Evolutionary conservation across 2,329 filamentous ascomycete genomes (phyloP).

Genomic region (Cercospora sesami): DNA sequence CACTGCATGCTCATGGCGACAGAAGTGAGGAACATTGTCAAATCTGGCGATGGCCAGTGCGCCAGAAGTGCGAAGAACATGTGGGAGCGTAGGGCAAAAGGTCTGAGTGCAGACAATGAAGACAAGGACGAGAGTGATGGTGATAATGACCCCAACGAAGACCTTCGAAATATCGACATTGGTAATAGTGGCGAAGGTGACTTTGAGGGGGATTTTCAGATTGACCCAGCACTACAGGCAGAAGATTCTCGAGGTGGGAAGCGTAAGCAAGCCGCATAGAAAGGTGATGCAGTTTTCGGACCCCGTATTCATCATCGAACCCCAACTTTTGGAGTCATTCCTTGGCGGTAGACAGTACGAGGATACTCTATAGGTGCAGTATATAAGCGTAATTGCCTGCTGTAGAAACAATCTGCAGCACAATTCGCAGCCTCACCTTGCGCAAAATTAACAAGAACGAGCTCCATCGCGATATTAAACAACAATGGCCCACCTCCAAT

Average conservation of each 20-base stretch:
- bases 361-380: neutral
- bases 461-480: neutral
- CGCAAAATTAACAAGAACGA: neutral
- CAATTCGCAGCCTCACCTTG: too few relatives aligned
- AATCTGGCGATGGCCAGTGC: conserved; percentile 13
- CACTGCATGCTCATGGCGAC: conserved; percentile 15
- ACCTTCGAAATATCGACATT: conserved; percentile 15
- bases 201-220: conserved; percentile 6
- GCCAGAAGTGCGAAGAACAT: conserved; percentile 11
- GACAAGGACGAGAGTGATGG: conserved; percentile 17
- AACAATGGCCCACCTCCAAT: conserved; percentile 43
- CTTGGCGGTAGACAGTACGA: neutral
- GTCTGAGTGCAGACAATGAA: conserved; percentile 21
- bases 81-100: conserved; percentile 21
- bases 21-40: conserved; percentile 18
- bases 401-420: too few relatives aligned
- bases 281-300: neutral
- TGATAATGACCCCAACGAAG: conserved; percentile 18
- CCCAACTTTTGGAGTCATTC: neutral
- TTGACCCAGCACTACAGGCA: conserved; percentile 5
- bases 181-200: conserved; percentile 17
- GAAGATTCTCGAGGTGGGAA: neutral
- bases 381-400: neutral
- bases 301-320: neutral
- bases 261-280: neutral